Evolutionary conservation across 805 yeast genomes (phyloP).

Genomic region (Yamadazyma sp.): DNA sequence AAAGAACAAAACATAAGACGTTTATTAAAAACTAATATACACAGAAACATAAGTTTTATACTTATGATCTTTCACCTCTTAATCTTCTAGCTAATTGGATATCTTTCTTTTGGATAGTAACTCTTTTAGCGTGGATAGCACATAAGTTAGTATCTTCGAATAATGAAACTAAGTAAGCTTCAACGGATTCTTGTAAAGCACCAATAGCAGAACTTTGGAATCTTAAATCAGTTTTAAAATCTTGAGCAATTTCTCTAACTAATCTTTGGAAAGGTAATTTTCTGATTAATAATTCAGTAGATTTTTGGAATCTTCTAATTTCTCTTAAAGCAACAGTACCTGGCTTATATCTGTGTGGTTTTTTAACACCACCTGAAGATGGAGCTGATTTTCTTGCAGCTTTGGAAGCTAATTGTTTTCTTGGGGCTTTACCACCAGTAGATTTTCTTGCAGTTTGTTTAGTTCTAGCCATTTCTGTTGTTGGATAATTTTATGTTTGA

Average conservation of each 20-base stretch:
- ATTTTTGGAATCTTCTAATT: slow-evolving; percentile 95
- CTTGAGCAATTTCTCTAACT: slow-evolving; percentile 94
- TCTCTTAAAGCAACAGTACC: slow-evolving; percentile 97
- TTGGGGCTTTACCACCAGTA: slow-evolving; percentile 95
- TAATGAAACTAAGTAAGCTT: slow-evolving; percentile 93
- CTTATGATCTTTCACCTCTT: slow-evolving; percentile 90
- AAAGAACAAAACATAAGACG: too few relatives aligned
- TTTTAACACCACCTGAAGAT: slow-evolving; percentile 89
- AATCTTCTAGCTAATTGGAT: slow-evolving; percentile 97
- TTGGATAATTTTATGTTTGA: too few relatives aligned
- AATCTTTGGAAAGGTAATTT: slow-evolving; percentile 97
- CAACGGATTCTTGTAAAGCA: slow-evolving; percentile 98
- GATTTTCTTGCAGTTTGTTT: slow-evolving; percentile 94
- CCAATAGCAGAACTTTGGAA: slow-evolving; percentile 97
- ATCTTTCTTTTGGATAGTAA: slow-evolving; percentile 97
- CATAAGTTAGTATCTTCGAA: slow-evolving; percentile 98
- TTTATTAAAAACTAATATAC: slow-evolving; percentile 1
- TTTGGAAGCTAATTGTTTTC: slow-evolving; percentile 88
- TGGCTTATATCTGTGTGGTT: slow-evolving; percentile 96
- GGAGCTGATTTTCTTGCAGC: slow-evolving; percentile 94
- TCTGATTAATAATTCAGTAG: slow-evolving; percentile 92
- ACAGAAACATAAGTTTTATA: not conserved
- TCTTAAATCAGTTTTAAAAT: slow-evolving; percentile 88
- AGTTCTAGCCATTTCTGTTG: slow-evolving; percentile 78
- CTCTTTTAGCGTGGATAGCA: slow-evolving; percentile 99